These are phyloP conservation scores for Macadamia tetraphylla DNA, from an alignment of 164 flowering plant genomes.

Conservation along the genomic window DNA sequence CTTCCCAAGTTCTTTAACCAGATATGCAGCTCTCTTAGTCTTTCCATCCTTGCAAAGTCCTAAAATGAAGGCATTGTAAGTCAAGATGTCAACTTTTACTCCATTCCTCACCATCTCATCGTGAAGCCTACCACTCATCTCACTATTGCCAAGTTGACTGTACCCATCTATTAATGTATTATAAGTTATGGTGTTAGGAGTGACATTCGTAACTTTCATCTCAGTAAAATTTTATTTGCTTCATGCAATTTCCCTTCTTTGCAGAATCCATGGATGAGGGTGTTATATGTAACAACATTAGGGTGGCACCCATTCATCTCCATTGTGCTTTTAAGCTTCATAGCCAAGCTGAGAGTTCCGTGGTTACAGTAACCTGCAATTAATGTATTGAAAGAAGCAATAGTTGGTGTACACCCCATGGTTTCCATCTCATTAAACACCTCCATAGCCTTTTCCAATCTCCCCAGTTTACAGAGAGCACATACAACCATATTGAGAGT, in stretches of 20 bases:
- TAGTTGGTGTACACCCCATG: slow-evolving; percentile 53
- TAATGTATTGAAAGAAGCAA: slow-evolving; percentile 62
- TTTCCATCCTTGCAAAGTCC: slow-evolving; percentile 81
- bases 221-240: slow-evolving; percentile 54
- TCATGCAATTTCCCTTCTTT: slow-evolving; percentile 66
- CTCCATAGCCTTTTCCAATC: slow-evolving; percentile 60
- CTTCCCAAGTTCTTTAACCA: slow-evolving; percentile 65
- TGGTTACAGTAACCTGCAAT: slow-evolving; percentile 59
- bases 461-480: slow-evolving; percentile 57
- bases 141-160: slow-evolving; percentile 47
- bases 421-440: slow-evolving; percentile 52
- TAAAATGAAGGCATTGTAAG: slow-evolving; percentile 75
- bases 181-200: slow-evolving; percentile 66
- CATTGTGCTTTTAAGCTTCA: slow-evolving; percentile 64
- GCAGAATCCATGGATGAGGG: slow-evolving; percentile 67
- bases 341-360: slow-evolving; percentile 48
- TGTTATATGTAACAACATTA: slow-evolving; percentile 57
- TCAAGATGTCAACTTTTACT: slow-evolving; percentile 57
- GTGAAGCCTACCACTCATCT: slow-evolving; percentile 51
- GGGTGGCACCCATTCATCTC: slow-evolving; percentile 44
- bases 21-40: slow-evolving; percentile 75
- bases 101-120: slow-evolving; percentile 70
- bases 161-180: slow-evolving; percentile 75
- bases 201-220: slow-evolving; percentile 56
- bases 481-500: slow-evolving; percentile 71